phyloP scores from a whole-genome alignment of 2,329 filamentous ascomycete genomes.

The Venturia nashicola region DNA sequence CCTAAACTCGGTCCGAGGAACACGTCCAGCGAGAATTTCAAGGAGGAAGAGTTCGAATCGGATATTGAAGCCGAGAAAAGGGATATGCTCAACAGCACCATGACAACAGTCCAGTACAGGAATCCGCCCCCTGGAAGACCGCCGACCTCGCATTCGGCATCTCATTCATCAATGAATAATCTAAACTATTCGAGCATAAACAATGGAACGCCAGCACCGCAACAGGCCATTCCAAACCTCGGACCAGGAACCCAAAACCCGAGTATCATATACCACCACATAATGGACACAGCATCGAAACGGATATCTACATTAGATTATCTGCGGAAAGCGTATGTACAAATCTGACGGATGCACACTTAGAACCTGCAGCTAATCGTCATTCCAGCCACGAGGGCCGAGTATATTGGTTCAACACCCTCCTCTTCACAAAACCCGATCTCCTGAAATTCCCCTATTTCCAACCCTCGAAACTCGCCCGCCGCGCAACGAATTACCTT shows the following conservation, averaged over 20 bases:
- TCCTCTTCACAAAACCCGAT: constrained; percentile 77
- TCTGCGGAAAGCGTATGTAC: constrained; percentile 71
- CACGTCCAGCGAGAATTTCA: constrained; percentile 24
- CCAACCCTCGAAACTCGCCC: constrained; percentile 68
- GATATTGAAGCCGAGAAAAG: not conserved
- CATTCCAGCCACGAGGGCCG: constrained; percentile 72
- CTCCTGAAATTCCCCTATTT: constrained; percentile 76
- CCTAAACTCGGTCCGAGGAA: constrained; percentile 23
- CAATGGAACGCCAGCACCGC: not conserved
- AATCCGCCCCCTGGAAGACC: constrained; percentile 1
- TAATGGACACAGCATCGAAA: constrained; percentile 82
- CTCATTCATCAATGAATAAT: not conserved
- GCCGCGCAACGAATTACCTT: constrained; percentile 86
- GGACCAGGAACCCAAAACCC: constrained; percentile 31
- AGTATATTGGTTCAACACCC: constrained; percentile 96
- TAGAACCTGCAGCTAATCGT: not conserved
- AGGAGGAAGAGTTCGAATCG: not conserved
- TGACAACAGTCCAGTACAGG: constrained; percentile 9
- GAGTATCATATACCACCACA: constrained; percentile 47
- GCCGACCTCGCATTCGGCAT: constrained; percentile 3
- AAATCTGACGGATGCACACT: not conserved
- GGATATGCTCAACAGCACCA: constrained; percentile 9
- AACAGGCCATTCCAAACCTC: not conserved
- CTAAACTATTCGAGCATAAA: not conserved
- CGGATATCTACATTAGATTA: constrained; percentile 92